Evolutionary conservation across 2,329 filamentous ascomycete species (phyloP), one percentile per base, ranked within the genome.

Genomic region (Blumeria graminis): DNA sequence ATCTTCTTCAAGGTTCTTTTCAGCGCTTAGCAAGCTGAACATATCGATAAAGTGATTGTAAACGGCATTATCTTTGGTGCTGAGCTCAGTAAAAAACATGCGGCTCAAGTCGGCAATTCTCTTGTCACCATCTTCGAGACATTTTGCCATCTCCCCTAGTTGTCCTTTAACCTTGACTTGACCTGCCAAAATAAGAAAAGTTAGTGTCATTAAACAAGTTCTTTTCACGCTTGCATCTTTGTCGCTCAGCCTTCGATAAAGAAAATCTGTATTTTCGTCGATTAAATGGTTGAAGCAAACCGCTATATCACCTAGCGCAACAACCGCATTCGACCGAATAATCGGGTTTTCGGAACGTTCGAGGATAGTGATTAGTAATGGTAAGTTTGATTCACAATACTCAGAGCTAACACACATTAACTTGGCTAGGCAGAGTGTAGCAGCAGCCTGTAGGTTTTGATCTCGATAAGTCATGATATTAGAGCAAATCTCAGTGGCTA

Each of bases 11-110:
- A 98, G 73, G 34, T 74, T 78, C 56, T 78, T 77, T 63, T 93
- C 90, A 0, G 88, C 84, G 57, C 86, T 92, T 51, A 98, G 74
- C 61, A 96, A 71, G 65, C 85, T 90, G 69, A 98, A 98, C 86
- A 98, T 96, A 67, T 98, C 92, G 33, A 98, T 88, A 69, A 98
- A 98, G 71, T 98, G 90, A 68, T 98, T 98, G 69, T 98, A 98
- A 1, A 98, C 87, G 1, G 92, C 92, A 66, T 98, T 98, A 68
- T 98, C 92, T 72, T 98, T 98, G 62, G 88, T 94, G 59, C 89
- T 88, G 56, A 98, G 76, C 69, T 98, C 92, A 0, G 87, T 90
- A 69, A 98, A 98, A 78, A 98, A 98, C 90, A 96, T 96, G 58
- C 87, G 77, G 13, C 88, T 86, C 65, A 98, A 76, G 66, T 98